Base-by-base conservation (phyloP, 2,329 filamentous ascomycete species). In the Fusarium sp. region DNA sequence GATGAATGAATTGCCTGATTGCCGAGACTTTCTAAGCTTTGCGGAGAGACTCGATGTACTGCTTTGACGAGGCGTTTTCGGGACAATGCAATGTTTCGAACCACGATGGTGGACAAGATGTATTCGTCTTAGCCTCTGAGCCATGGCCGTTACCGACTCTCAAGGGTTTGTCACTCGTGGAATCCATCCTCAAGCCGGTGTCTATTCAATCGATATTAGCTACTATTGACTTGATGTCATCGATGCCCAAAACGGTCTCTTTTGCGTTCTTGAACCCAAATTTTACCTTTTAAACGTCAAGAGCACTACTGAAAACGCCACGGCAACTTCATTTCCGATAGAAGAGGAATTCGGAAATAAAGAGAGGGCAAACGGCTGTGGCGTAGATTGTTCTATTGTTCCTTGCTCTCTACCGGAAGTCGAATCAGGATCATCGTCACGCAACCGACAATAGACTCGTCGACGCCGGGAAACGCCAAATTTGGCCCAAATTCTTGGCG, bases 271-370 rank as follows among this genome's bases (percentile, higher is more conserved):
- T 69, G 21, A 25, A n/a, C 16, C 19, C 21, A 18, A 47, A 28
- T 9, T 25, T 38, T 18, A n/a, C 33, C 49, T 50, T 54, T n/a
- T 28, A 15, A 23, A 46, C 28, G 15, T 32, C 32, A 28, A n/a
- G 11, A 40, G 13, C 47, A 33, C 19, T 12, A 54, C 38, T 25
- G 30, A 30, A 46, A 53, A 64, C 42, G 67, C 38, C 50, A 53
- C 38, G 59, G 44, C 40, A 38, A 25, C 13, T 47, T 58, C 30
- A 19, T 59, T 53, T n/a, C 38, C 9, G n/a, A 53, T 18, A 13
- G n/a, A 15, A 19, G 16, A 63, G 44, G 57, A 64, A 64, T 69
- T 69, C 59, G 65, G 65, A 53, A 69, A 69, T 69, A 59, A 49
- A 16, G 28, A 38, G 13, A 47, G 33, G 35, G 30, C n/a, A 64